Evolutionary conservation across 331 rosid species (phyloP).

Genomic region (Quercus phellos): DNA sequence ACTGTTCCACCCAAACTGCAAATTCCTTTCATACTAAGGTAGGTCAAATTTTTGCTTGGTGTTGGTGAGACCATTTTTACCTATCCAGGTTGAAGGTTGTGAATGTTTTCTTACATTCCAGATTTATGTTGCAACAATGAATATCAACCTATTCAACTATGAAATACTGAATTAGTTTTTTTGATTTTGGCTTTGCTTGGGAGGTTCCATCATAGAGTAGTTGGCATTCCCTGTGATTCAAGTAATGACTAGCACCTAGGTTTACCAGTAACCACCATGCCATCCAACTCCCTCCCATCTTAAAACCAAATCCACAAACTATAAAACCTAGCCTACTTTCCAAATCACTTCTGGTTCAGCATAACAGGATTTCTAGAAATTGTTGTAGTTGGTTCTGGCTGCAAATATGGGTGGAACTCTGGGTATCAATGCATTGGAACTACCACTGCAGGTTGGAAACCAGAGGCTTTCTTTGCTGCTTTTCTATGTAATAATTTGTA

Average conservation of each 20-base stretch:
- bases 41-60: neutral
- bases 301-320: neutral
- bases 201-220: neutral
- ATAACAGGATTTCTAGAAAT: neutral
- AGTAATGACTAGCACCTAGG: neutral
- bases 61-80: neutral
- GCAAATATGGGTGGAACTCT: neutral
- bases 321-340: neutral
- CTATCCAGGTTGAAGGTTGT: neutral
- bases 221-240: neutral
- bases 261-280: neutral
- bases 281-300: neutral
- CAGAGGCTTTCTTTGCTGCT: too few relatives aligned
- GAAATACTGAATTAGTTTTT: neutral
- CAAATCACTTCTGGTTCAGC: neutral
- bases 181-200: neutral
- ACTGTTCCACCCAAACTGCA: conserved; percentile 71
- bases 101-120: neutral
- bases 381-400: neutral
- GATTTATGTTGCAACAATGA: neutral
- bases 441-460: neutral
- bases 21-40: conserved; percentile 75
- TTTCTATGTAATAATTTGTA: too few relatives aligned
- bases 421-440: neutral
- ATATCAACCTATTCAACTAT: conserved; percentile 1